phyloP scores from a whole-genome alignment of 805 yeast species.

The Grigorovia jiainica region DNA sequence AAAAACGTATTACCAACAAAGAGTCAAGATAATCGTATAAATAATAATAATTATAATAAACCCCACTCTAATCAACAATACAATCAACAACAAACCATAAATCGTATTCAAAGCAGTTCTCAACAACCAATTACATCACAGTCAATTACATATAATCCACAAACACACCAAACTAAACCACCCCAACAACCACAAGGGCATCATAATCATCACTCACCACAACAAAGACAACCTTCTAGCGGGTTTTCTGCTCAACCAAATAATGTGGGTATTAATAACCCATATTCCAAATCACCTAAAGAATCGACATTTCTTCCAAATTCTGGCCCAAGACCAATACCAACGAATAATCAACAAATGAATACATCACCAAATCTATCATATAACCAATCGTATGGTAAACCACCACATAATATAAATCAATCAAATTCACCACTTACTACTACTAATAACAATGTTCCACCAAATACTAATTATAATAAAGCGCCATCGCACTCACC shows the following conservation, averaged over 20 bases:
- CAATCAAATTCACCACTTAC: background rate
- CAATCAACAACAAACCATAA: background rate
- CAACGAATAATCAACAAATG: background rate
- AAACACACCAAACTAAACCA: background rate
- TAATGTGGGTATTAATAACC: background rate
- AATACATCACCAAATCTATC: background rate
- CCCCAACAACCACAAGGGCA: background rate
- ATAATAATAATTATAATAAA: too few relatives aligned
- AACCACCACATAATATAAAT: background rate
- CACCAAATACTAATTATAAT: background rate
- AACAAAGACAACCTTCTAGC: background rate
- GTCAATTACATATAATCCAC: background rate
- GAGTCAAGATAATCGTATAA: too few relatives aligned
- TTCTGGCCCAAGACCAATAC: background rate
- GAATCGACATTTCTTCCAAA: background rate
- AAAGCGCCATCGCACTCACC: background rate
- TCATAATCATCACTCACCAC: too few relatives aligned
- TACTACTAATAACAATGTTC: background rate
- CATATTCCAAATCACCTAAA: background rate
- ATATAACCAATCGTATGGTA: background rate
- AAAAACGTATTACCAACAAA: background rate
- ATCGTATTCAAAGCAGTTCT: background rate
- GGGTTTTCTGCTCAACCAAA: background rate
- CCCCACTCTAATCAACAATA: background rate
- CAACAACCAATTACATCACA: background rate